Percentiles rank a stretch among this genome's conserved stretches.
Evolutionary conservation across 2,329 filamentous ascomycete genomes (phyloP).

Genomic region (Xylaria multiplex): DNA sequence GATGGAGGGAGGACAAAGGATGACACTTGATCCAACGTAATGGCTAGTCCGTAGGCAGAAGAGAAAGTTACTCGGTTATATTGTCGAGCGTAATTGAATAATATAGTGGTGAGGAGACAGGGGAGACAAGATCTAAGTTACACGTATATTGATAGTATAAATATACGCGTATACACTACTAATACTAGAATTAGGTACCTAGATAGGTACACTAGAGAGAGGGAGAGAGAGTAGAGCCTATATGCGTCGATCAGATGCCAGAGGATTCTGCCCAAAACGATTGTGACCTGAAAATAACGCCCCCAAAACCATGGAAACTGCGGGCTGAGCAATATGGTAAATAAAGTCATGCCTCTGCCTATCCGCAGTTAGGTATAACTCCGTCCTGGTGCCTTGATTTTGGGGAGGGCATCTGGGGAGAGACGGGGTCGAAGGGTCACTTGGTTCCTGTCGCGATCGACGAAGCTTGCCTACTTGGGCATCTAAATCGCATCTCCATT

Average conservation of each 20-base stretch:
- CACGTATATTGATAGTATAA: constrained; percentile 10
- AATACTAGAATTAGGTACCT: not conserved
- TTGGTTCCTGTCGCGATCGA: constrained; percentile 32
- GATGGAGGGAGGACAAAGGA: not conserved
- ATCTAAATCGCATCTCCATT: constrained; percentile 22
- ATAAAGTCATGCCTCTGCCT: constrained; percentile 4
- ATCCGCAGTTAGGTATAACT: constrained; percentile 16
- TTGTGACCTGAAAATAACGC: constrained; percentile 18
- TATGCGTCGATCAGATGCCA: constrained; percentile 21
- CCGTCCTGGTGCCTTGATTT: constrained; percentile 27
- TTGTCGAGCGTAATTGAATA: constrained; percentile 1
- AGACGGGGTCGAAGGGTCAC: constrained; percentile 19
- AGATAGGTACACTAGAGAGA: not conserved
- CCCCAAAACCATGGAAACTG: constrained; percentile 10
- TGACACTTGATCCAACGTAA: constrained; percentile 1
- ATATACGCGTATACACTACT: not conserved
- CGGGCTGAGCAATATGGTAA: constrained; percentile 8
- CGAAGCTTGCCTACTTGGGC: constrained; percentile 31
- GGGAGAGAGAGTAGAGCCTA: not conserved
- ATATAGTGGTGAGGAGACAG: not conserved
- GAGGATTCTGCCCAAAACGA: constrained; percentile 18
- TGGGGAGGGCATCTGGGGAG: not conserved
- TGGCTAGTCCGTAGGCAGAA: not conserved
- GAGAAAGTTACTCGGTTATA: constrained; percentile 2
- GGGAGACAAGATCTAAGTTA: constrained; percentile 11